Base-by-base conservation (phyloP, 1,139 yeast genomes). In the Yamadazyma kanchanaburiensis region DNA sequence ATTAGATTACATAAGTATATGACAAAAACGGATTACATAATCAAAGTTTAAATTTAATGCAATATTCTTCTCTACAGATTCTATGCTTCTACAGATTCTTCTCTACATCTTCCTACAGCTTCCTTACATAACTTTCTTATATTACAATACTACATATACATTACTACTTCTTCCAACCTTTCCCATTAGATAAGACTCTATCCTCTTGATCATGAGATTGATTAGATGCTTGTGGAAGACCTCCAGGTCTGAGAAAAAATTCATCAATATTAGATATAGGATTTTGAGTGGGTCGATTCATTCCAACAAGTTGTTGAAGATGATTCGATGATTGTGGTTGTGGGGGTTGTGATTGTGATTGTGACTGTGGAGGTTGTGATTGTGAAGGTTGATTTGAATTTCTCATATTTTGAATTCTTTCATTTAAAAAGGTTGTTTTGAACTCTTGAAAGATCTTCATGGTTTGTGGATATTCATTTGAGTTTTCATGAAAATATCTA, bases 351-450 rank as follows among this genome's bases (percentile, higher is more conserved):
- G 7, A 8, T 10, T 18, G 20, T 13, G 34, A 13, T 12, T 33
- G 30, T 6, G 11, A 13, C 9, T 18, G 20, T 18, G 20, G 7
- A 18, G 20, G 20, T 18, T 18, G 20, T 5, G 24, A 25, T 22
- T 23, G 31, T 12, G 26, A 23, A 10, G 22, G 15, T n/a, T n/a
- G n/a, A n/a, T n/a, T n/a, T n/a, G n/a, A n/a, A n/a, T n/a, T 47
- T 27, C 70, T 46, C 35, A 57, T 46, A 34, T 56, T 60, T 10
- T 60, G 58, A 15, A 68, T 56, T 38, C 75, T 53, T 45, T 74
- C 80, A 37, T 70, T 70, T 48, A 67, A 63, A 40, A 74, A 74
- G 15, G 74, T 60, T 21, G 55, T 56, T 42, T 73, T 73, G 48
- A 74, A 71, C 29, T 64, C 68, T 32, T 73, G 76, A 41, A 73